Conservation (phyloP, 2,329 filamentous ascomycete genomes). For the Neopestalotiopsis clavispora region DNA sequence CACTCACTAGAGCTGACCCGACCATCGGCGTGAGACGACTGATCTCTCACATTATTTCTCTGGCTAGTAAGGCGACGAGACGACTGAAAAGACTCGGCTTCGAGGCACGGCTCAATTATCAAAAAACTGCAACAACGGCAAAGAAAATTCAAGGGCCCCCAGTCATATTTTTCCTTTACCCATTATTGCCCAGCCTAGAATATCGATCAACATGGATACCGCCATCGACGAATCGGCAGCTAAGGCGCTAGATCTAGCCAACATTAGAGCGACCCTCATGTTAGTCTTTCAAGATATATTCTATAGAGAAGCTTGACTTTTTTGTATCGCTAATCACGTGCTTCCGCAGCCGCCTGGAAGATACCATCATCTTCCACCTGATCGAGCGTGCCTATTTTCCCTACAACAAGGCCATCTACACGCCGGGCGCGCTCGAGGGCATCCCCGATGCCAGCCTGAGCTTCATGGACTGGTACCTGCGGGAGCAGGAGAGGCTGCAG, state of each 20-base stretch:
- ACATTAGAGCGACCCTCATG: slow-evolving; percentile 95
- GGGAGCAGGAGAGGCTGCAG: slow-evolving; percentile 88
- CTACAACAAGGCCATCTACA: slow-evolving; percentile 86
- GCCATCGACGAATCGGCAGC: slow-evolving; percentile 84
- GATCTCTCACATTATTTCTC: background rate
- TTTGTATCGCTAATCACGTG: background rate
- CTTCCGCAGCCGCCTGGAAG: slow-evolving; percentile 79
- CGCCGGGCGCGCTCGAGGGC: slow-evolving; percentile 77
- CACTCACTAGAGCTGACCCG: slow-evolving; percentile 2
- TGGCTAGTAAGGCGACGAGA: background rate
- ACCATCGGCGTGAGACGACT: background rate
- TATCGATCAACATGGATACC: slow-evolving; percentile 71
- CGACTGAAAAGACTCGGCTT: background rate
- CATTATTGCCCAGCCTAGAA: background rate
- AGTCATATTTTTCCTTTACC: background rate
- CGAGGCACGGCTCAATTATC: background rate
- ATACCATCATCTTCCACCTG: slow-evolving; percentile 95
- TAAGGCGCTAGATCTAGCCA: slow-evolving; percentile 85
- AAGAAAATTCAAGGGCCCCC: background rate
- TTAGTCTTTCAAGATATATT: slow-evolving; percentile 46
- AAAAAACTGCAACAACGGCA: background rate
- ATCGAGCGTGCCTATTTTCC: slow-evolving; percentile 99
- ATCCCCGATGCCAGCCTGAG: slow-evolving; percentile 59
- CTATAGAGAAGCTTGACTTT: background rate
- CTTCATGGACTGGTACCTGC: slow-evolving; percentile 93